A percentile compares a stretch with the other conserved stretches of the same genome.
Evolutionary conservation across 1,284 basidiomycete genomes (phyloP).

Genomic region (Microbotryum scabiosae): DNA sequence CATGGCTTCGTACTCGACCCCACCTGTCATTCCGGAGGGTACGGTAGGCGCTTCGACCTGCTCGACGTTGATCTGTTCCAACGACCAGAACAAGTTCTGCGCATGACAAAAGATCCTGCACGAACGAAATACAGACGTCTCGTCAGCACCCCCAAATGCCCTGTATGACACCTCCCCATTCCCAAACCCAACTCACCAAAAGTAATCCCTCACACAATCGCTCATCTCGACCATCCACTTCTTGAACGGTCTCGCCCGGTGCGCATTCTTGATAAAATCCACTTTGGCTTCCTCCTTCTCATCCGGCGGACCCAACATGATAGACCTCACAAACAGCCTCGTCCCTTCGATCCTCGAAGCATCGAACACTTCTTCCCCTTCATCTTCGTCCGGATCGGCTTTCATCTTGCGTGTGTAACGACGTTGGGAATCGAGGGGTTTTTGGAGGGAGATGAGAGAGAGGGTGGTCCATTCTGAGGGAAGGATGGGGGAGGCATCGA

Average conservation of each 20-base stretch:
- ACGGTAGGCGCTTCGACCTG: constrained; percentile 84
- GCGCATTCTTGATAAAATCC: constrained; percentile 78
- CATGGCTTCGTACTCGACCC: constrained; percentile 97
- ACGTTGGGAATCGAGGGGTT: constrained; percentile 46
- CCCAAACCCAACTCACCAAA: constrained; percentile 49
- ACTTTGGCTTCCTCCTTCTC: constrained; percentile 37
- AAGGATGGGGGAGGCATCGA: constrained; percentile 35
- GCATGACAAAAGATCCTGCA: constrained; percentile 84
- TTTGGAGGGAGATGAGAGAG: constrained; percentile 58
- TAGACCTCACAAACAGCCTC: constrained; percentile 33
- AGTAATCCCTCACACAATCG: constrained; percentile 88
- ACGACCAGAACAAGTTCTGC: constrained; percentile 79
- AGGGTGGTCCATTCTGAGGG: constrained; percentile 49
- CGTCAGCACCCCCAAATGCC: background rate
- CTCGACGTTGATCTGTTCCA: constrained; percentile 68
- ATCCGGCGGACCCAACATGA: constrained; percentile 39
- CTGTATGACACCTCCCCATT: background rate
- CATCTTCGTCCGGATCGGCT: constrained; percentile 3
- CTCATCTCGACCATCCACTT: constrained; percentile 80
- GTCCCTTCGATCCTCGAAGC: constrained; percentile 8
- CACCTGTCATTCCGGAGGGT: constrained; percentile 95
- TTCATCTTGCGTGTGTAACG: constrained; percentile 24
- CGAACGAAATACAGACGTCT: background rate
- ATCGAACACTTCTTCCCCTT: constrained; percentile 7
- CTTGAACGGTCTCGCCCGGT: constrained; percentile 78